Conservation (phyloP, 495 filamentous ascomycete genomes). For the Oidiodendron maius region DNA sequence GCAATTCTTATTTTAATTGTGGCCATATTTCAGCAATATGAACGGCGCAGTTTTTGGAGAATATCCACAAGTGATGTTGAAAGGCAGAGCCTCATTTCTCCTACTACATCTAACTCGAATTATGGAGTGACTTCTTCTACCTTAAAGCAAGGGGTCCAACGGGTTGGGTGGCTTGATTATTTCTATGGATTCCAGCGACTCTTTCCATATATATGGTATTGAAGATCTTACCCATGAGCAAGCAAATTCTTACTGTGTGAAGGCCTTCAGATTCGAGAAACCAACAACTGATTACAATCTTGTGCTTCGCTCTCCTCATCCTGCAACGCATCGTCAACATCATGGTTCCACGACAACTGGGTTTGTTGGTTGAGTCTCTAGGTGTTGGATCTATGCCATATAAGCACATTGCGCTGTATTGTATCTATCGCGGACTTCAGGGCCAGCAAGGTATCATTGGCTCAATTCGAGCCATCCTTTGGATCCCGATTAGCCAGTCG, state of each 20-base stretch:
- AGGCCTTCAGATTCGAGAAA: constrained; percentile 20
- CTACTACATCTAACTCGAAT: not conserved
- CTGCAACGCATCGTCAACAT: constrained; percentile 76
- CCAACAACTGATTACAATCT: constrained; percentile 59
- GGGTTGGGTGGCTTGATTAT: constrained; percentile 12
- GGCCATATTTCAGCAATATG: no score
- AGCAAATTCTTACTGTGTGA: constrained; percentile 8
- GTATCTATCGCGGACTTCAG: constrained; percentile 78
- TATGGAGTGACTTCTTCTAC: not conserved
- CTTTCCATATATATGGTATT: constrained; percentile 14
- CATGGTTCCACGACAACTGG: constrained; percentile 71
- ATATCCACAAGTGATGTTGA: not conserved
- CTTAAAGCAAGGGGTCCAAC: not conserved
- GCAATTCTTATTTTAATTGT: not conserved
- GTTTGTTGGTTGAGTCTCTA: constrained; percentile 53
- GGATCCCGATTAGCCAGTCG: constrained; percentile 95
- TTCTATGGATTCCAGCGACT: constrained; percentile 8
- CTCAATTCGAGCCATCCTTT: constrained; percentile 72
- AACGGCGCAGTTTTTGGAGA: no score
- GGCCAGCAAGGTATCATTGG: constrained; percentile 82
- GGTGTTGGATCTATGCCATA: constrained; percentile 49
- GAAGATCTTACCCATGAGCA: not conserved
- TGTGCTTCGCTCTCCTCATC: constrained; percentile 73
- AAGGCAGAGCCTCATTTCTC: not conserved
- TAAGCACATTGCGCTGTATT: constrained; percentile 70